These are phyloP conservation scores for Tulasnella sp. DNA, from an alignment of 768 basidiomycete species.

Conservation along the genomic window DNA sequence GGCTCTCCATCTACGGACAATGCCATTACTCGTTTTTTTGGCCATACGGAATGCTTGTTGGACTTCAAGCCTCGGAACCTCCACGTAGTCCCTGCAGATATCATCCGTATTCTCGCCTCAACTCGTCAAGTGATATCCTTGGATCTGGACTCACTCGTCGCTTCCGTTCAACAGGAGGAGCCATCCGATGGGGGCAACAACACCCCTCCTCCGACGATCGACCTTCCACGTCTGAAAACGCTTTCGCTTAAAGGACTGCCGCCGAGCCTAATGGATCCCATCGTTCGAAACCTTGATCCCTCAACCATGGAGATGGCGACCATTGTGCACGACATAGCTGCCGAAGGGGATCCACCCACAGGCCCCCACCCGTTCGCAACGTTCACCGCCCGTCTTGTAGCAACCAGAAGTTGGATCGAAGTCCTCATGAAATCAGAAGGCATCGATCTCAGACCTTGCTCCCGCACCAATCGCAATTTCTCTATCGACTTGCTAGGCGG, in stretches of 20 bases:
- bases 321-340: neutral
- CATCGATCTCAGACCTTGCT: neutral
- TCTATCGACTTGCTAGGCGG: neutral
- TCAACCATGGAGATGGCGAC: neutral
- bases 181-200: too few relatives aligned
- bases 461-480: neutral
- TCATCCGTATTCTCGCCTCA: neutral
- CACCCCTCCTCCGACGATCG: neutral
- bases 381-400: neutral
- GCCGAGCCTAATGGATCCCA: neutral
- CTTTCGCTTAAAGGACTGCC: neutral
- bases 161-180: too few relatives aligned
- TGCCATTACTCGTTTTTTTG: neutral
- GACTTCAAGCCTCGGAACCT: neutral
- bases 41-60: neutral
- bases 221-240: neutral
- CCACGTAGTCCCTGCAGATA: neutral
- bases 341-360: neutral
- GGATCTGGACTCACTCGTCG: neutral
- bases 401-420: neutral
- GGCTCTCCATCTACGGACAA: neutral
- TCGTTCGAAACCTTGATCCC: neutral
- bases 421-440: neutral
- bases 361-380: neutral
- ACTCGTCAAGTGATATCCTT: neutral